Evolutionary conservation across 176 grass and related monocot genomes (phyloP), one percentile per base, ranked within the genome.

Genomic region (Phoenix roebelenii): DNA sequence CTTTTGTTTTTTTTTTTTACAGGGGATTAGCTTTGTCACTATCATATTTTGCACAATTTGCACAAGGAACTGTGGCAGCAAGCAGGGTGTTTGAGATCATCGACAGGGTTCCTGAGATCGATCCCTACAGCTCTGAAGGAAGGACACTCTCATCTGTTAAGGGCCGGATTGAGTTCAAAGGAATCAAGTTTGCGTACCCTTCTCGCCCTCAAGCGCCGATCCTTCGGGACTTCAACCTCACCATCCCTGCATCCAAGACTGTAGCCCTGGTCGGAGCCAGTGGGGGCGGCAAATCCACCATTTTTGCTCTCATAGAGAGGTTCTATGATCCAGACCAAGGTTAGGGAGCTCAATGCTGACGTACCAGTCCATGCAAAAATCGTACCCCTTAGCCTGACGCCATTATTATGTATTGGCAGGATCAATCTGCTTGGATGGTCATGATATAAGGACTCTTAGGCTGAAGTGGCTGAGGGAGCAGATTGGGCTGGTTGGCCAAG

Each of bases 201-300:
- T 78, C 78, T 16, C 71, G 78, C 0, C 86, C 81, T 22, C 69
- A 67, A 3, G 61, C 78, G 14, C 35, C 79, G 22, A 63, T 85
- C 16, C 78, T 89, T 0, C 73, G 66, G 62, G 73, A 73, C 57
- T 54, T 89, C 16, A 79, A 69, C 59, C 71, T 89, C 6, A 61
- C 35, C 9, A 68, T 89, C 18, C 77, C 77, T 0, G 68, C 81
- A 0, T 55, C 25, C 0, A 89, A 82, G 71, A 82, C 50, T 59
- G 3, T 65, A 3, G 86, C 86, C 14, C 66, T 85, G 0, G 81
- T 89, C 0, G 86, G 86, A 58, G 23, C 68, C 52, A 85, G 78
- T 30, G 81, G 86, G 12, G 74, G 86, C 1, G 86, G 86, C 74
- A 89, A 89, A 57, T 85, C 86, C 78, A 85, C 86, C 25, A 23